A percentile compares a stretch with the other conserved stretches of the same genome.
Evolutionary conservation across 1,284 basidiomycete species (phyloP).

Genomic region (Heterobasidion occidentale): DNA sequence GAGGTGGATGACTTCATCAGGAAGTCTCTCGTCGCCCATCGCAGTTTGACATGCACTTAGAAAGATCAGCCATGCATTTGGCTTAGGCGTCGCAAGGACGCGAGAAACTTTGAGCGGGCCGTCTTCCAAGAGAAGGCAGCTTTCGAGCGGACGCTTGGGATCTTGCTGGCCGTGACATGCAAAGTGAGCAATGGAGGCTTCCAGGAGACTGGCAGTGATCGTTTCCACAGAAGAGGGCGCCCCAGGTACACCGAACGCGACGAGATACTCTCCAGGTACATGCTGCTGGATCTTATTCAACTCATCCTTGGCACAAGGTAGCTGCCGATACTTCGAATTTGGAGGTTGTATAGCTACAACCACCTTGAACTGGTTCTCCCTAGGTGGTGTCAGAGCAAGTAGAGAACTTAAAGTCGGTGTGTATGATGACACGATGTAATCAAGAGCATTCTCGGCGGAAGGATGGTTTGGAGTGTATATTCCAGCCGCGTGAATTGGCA

Average conservation of each 20-base stretch:
- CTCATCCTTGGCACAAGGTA: not conserved
- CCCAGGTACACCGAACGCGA: slow-evolving; percentile 3
- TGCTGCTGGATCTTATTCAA: not conserved
- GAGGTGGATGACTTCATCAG: slow-evolving; percentile 17
- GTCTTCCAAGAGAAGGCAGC: not conserved
- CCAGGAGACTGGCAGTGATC: not conserved
- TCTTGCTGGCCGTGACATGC: slow-evolving; percentile 2
- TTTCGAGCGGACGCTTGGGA: not conserved
- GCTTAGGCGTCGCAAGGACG: not conserved
- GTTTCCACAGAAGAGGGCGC: slow-evolving; percentile 1
- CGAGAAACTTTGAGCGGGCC: not conserved
- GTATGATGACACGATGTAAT: slow-evolving; percentile 18
- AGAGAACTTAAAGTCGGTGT: slow-evolving; percentile 12
- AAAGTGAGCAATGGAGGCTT: not conserved
- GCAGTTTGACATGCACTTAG: slow-evolving; percentile 21
- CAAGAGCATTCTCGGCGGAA: slow-evolving; percentile 1
- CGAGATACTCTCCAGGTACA: slow-evolving; percentile 8
- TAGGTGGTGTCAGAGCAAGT: not conserved
- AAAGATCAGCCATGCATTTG: slow-evolving; percentile 9
- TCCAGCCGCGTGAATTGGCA: slow-evolving; percentile 19
- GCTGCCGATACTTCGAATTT: not conserved
- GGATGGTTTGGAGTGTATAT: slow-evolving; percentile 3
- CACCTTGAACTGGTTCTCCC: not conserved
- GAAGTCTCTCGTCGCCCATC: slow-evolving; percentile 11
- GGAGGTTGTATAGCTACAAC: slow-evolving; percentile 2